A percentile compares a stretch with the other conserved stretches of the same genome.
Evolutionary conservation across 2,329 filamentous ascomycete genomes (phyloP).

Genomic region (Fusarium sp.): DNA sequence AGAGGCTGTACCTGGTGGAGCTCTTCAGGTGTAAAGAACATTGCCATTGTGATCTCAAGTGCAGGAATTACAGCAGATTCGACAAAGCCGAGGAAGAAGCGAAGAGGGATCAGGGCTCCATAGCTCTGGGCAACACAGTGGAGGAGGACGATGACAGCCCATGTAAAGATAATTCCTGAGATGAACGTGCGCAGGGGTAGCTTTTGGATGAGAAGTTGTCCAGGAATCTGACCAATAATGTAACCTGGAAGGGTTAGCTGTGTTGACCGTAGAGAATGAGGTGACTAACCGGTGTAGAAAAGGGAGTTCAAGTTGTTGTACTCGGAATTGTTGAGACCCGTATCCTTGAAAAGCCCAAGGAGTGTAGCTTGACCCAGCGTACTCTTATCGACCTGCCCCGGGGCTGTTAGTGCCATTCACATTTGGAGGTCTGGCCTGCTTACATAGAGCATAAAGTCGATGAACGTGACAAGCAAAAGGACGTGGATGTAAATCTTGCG

Average conservation of each 20-base stretch:
- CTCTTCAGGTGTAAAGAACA: constrained; percentile 1
- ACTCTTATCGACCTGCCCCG: not conserved
- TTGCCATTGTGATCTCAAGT: not conserved
- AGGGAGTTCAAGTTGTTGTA: constrained; percentile 4
- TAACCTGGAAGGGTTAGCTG: not conserved
- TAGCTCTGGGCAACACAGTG: not conserved
- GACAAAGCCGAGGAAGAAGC: not conserved
- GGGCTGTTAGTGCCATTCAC: not conserved
- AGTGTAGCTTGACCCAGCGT: not conserved
- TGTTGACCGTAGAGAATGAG: fast-evolving
- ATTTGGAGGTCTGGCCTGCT: not conserved
- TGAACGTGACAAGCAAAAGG: not conserved
- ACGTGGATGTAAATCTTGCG: constrained; percentile 2
- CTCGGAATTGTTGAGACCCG: not conserved
- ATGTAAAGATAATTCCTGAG: not conserved
- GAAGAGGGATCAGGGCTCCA: not conserved
- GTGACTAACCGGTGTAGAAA: not conserved
- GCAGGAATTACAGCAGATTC: not conserved
- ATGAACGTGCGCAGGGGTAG: not conserved
- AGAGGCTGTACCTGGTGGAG: not conserved
- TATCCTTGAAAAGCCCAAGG: not conserved
- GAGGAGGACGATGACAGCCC: not conserved
- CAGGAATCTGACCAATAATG: not conserved
- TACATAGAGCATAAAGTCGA: constrained; percentile 3
- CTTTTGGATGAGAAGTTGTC: constrained; percentile 1